A percentile compares a stretch with the other conserved stretches of the same genome.
These are phyloP conservation scores for Conticribra weissflogii DNA, from an alignment of 108 stramenopile genomes.

Conservation along the genomic window DNA sequence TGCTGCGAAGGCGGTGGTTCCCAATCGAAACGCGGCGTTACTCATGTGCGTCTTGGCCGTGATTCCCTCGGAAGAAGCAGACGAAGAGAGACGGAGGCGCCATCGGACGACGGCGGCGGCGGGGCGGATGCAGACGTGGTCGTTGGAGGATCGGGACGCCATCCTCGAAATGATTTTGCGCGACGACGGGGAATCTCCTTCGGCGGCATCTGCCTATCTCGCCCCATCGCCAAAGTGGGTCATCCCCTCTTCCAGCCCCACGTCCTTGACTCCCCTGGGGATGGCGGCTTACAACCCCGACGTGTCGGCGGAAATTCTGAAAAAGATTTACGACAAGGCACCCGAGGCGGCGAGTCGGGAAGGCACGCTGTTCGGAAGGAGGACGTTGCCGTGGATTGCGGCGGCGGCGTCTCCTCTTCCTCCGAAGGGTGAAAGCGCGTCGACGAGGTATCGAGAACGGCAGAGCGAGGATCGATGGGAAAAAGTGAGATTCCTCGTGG, in stretches of 20 bases:
- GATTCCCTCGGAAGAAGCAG: conserved; percentile 34
- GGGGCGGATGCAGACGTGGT: conserved; percentile 23
- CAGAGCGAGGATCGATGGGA: conserved; percentile 25
- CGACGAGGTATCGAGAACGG: background rate
- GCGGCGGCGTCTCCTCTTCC: conserved; percentile 39
- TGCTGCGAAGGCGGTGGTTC: conserved; percentile 8
- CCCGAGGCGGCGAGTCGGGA: conserved; percentile 23
- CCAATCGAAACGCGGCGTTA: conserved; percentile 10
- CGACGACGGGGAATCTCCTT: background rate
- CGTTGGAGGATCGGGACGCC: conserved; percentile 1
- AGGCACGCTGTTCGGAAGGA: conserved; percentile 18
- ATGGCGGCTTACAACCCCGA: conserved; percentile 50
- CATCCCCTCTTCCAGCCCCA: background rate
- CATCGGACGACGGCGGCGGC: conserved; percentile 6
- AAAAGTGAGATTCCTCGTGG: conserved; percentile 20
- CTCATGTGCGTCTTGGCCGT: conserved; percentile 27
- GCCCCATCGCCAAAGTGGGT: conserved; percentile 11
- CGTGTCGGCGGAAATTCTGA: conserved; percentile 12
- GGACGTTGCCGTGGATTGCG: conserved; percentile 20
- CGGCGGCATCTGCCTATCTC: background rate
- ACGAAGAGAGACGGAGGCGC: background rate
- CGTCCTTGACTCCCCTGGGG: conserved; percentile 23
- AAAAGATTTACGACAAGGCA: conserved; percentile 9
- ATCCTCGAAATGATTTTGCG: conserved; percentile 23
- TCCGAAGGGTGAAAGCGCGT: background rate